phyloP scores from a whole-genome alignment of 2,329 filamentous ascomycete species.

The Pseudogymnoascus verrucosus region DNA sequence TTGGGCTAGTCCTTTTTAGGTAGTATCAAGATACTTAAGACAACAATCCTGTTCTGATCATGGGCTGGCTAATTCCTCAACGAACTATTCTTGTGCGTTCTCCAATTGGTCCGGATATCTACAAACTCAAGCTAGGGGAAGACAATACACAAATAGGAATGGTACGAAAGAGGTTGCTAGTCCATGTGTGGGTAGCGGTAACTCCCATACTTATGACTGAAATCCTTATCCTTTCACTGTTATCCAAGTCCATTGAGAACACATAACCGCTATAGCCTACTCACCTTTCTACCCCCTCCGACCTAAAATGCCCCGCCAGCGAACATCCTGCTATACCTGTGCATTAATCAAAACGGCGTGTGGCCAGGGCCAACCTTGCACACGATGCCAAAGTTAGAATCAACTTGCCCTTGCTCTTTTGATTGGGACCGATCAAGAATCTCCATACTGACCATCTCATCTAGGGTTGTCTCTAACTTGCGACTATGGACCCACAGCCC shows the following conservation, averaged over 20 bases:
- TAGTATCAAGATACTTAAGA: not conserved
- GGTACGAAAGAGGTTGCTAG: not conserved
- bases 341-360: conserved; percentile 4
- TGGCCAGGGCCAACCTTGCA: not conserved
- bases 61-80: too few species aligned
- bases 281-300: not conserved
- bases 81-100: not conserved
- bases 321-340: conserved; percentile 7
- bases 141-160: not conserved
- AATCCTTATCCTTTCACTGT: too few species aligned
- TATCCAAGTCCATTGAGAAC: not conserved
- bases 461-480: not conserved
- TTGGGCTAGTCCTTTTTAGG: not conserved
- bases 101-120: not conserved
- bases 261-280: not conserved
- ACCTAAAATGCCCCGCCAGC: conserved; percentile 9
- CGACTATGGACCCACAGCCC: not conserved
- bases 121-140: not conserved
- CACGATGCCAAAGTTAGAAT: not conserved
- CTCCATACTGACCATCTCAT: not conserved
- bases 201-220: too few species aligned
- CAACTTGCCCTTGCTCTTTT: not conserved
- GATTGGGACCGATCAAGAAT: not conserved
- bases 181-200: too few species aligned
- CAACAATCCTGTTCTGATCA: not conserved